Conservation (phyloP, 495 filamentous ascomycete species). For the Tetracladium setigerum region DNA sequence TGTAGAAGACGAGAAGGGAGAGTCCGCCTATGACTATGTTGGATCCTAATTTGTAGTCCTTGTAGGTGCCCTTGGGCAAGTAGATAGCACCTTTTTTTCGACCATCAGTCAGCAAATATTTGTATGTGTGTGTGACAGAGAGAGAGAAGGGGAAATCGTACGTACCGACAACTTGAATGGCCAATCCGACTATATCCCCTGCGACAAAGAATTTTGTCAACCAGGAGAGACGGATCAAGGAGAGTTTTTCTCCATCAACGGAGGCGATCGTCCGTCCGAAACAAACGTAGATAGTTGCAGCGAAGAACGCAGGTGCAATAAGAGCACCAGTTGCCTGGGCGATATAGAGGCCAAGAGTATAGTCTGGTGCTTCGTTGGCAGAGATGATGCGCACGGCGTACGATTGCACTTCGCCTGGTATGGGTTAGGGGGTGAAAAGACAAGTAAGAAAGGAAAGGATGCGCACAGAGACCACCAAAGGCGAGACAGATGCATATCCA, state of each 20-base stretch:
- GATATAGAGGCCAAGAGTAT: slow-evolving; percentile 31
- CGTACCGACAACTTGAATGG: slow-evolving; percentile 18
- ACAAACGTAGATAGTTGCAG: slow-evolving; percentile 45
- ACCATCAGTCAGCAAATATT: no score
- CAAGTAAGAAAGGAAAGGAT: background rate
- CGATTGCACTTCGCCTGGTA: background rate
- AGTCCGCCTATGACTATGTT: slow-evolving; percentile 5
- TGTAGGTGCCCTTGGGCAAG: background rate
- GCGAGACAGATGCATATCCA: slow-evolving; percentile 51
- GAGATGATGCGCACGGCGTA: slow-evolving; percentile 13
- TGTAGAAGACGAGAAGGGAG: slow-evolving; percentile 22
- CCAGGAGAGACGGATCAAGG: slow-evolving; percentile 22
- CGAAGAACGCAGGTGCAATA: slow-evolving; percentile 40
- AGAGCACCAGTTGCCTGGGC: slow-evolving; percentile 36
- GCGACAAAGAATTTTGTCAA: slow-evolving; percentile 33
- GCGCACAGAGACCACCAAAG: slow-evolving; percentile 46
- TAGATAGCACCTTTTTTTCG: background rate
- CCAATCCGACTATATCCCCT: slow-evolving; percentile 32
- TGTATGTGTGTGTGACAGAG: no score
- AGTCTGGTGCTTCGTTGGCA: slow-evolving; percentile 24
- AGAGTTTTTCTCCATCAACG: slow-evolving; percentile 31
- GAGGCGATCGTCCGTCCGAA: slow-evolving; percentile 34
- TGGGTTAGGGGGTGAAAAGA: background rate
- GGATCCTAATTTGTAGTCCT: background rate
- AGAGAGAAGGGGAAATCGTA: no score